These are phyloP conservation scores for Chrysosphaeria jannelii DNA, from an alignment of 2,329 filamentous ascomycete species.

Conservation along the genomic window DNA sequence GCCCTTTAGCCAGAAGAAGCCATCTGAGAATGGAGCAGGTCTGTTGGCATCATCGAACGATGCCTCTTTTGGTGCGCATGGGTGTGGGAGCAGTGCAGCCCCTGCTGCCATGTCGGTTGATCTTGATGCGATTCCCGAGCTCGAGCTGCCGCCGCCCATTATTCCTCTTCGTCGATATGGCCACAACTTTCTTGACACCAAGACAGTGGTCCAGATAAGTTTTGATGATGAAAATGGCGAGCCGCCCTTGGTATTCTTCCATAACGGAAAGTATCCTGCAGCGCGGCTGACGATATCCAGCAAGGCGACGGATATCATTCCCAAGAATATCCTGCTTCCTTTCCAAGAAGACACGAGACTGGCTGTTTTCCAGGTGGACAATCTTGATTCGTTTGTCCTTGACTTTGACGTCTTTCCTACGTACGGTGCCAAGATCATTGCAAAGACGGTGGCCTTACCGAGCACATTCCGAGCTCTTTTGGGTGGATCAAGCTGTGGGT, in stretches of 20 bases:
- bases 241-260: constrained; percentile 72
- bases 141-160: constrained; percentile 81
- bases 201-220: constrained; percentile 77
- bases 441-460: constrained; percentile 74
- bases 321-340: constrained; percentile 79
- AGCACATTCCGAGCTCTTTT: constrained; percentile 50
- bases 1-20: constrained; percentile 16
- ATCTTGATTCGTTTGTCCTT: constrained; percentile 68
- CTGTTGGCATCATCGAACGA: too few relatives aligned
- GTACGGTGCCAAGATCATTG: constrained; percentile 91
- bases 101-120: constrained; percentile 38
- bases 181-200: constrained; percentile 94
- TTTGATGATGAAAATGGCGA: constrained; percentile 56
- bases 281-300: constrained; percentile 87
- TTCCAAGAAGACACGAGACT: constrained; percentile 88
- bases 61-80: constrained; percentile 8
- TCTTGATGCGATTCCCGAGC: constrained; percentile 64
- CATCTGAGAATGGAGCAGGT: too few relatives aligned
- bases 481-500: too few relatives aligned
- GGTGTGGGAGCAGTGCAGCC: constrained; percentile 16
- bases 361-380: constrained; percentile 89
- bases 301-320: constrained; percentile 83
- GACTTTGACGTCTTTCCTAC: constrained; percentile 96
- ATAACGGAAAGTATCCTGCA: constrained; percentile 85
- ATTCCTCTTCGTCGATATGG: constrained; percentile 85